Percentiles rank a stretch among this genome's conserved stretches.
These are phyloP conservation scores for Chalciporus chontae DNA, from an alignment of 768 basidiomycete species.

Conservation along the genomic window DNA sequence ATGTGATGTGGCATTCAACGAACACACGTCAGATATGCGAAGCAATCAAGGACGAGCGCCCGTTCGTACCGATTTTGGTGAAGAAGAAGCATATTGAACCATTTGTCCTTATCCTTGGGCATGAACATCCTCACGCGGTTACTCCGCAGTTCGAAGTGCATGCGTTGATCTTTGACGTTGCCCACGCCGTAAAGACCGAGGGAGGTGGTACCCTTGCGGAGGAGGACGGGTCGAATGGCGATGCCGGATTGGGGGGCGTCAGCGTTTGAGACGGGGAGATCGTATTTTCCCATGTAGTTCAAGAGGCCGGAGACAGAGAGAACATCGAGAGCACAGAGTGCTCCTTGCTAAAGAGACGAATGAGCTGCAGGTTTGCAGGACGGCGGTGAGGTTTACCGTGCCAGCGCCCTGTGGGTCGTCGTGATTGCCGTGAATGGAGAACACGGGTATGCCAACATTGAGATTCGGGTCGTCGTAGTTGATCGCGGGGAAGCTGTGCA, in stretches of 20 bases:
- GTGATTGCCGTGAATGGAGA: conserved; percentile 99
- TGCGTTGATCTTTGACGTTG: conserved; percentile 92
- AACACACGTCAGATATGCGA: conserved; percentile 11
- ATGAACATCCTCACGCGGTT: conserved; percentile 96
- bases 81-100: conserved; percentile 92
- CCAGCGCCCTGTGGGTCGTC: conserved; percentile 98
- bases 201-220: conserved; percentile 80
- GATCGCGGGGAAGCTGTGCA: conserved; percentile 82
- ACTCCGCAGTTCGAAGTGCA: conserved; percentile 94
- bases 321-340: conserved; percentile 91
- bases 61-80: conserved; percentile 87
- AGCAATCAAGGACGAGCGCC: neutral
- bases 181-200: conserved; percentile 96
- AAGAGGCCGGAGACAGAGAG: conserved; percentile 90
- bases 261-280: conserved; percentile 72
- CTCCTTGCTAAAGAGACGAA: conserved; percentile 73
- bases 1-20: neutral
- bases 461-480: conserved; percentile 98
- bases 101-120: conserved; percentile 85
- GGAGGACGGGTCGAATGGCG: conserved; percentile 83
- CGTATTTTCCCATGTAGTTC: conserved; percentile 98
- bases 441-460: conserved; percentile 94
- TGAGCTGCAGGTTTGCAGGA: neutral
- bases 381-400: conserved; percentile 48
- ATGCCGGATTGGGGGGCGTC: conserved; percentile 69